phyloP scores from a whole-genome alignment of 176 grass and related monocot species.

The Raddia distichophylla region DNA sequence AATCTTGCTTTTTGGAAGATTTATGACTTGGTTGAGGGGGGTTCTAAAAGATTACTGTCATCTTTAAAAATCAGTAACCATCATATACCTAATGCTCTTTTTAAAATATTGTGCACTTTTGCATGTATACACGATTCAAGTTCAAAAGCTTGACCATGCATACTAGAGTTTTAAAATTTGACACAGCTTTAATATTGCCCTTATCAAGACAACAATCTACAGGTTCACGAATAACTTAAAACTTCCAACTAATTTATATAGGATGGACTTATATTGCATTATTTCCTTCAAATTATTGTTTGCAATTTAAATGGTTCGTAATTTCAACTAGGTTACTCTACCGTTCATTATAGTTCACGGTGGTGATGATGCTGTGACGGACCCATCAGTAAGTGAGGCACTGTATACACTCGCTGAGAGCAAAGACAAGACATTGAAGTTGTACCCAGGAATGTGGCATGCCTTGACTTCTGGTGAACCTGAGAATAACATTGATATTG shows the following conservation, averaged over 20 bases:
- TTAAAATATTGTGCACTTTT: not conserved
- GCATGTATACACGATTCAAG: not conserved
- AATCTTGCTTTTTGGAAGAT: not conserved
- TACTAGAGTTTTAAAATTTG: not conserved
- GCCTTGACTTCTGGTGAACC: conserved; percentile 62
- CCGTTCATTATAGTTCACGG: conserved; percentile 72
- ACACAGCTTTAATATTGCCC: not conserved
- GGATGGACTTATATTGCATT: too few relatives aligned
- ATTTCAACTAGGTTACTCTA: conserved; percentile 42
- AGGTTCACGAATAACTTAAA: not conserved
- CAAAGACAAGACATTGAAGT: conserved; percentile 54
- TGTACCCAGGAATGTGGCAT: conserved; percentile 72
- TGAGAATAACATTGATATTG: conserved; percentile 46
- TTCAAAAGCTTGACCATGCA: not conserved
- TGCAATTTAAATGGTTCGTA: not conserved
- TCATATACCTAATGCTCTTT: not conserved
- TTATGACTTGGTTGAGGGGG: not conserved
- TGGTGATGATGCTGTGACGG: conserved; percentile 53
- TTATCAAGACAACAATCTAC: not conserved
- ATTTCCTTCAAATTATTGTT: not conserved
- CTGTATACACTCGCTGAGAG: conserved; percentile 45
- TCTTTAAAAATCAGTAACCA: not conserved
- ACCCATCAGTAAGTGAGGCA: conserved; percentile 54
- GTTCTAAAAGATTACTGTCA: not conserved
- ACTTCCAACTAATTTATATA: not conserved